A percentile compares a stretch with the other conserved stretches of the same genome.
Conservation (phyloP, 2,329 filamentous ascomycete species). For the Talaromyces sp. region DNA sequence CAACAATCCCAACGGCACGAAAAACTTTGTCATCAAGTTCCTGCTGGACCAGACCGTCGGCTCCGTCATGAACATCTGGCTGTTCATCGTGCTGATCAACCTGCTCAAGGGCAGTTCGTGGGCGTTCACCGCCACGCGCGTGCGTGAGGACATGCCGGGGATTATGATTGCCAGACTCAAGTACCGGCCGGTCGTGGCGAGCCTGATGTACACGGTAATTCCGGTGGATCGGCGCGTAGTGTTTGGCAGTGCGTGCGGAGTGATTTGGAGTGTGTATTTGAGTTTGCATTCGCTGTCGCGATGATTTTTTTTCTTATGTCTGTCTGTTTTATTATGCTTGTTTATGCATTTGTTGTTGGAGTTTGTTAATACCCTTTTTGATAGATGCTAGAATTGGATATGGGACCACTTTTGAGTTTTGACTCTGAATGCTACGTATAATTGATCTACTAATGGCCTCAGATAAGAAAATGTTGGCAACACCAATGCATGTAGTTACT, state of each 20-base stretch:
- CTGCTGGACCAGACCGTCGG: slow-evolving; percentile 54
- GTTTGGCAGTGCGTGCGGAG: slow-evolving; percentile 65
- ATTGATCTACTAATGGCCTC: neutral
- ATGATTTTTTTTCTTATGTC: neutral
- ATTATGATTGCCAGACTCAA: slow-evolving; percentile 65
- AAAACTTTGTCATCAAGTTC: slow-evolving; percentile 48
- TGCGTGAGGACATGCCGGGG: slow-evolving; percentile 8
- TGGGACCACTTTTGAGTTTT: neutral
- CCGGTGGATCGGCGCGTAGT: slow-evolving; percentile 67
- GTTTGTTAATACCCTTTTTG: neutral
- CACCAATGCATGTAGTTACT: neutral
- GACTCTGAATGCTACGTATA: neutral
- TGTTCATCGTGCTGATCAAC: slow-evolving; percentile 54
- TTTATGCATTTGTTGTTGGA: neutral
- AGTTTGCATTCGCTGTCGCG: slow-evolving; percentile 48
- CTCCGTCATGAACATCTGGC: slow-evolving; percentile 50
- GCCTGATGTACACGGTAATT: slow-evolving; percentile 65
- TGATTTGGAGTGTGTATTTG: slow-evolving; percentile 71
- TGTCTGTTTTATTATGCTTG: neutral
- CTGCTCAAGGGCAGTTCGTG: slow-evolving; percentile 27
- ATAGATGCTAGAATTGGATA: neutral
- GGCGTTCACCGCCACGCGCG: slow-evolving; percentile 1
- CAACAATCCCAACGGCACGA: slow-evolving; percentile 30
- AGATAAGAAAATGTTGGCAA: too few species aligned
- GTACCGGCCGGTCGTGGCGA: slow-evolving; percentile 66